A percentile compares a stretch with the other conserved stretches of the same genome.
phyloP scores from a whole-genome alignment of 495 filamentous ascomycete species.

The Collariella sp. region DNA sequence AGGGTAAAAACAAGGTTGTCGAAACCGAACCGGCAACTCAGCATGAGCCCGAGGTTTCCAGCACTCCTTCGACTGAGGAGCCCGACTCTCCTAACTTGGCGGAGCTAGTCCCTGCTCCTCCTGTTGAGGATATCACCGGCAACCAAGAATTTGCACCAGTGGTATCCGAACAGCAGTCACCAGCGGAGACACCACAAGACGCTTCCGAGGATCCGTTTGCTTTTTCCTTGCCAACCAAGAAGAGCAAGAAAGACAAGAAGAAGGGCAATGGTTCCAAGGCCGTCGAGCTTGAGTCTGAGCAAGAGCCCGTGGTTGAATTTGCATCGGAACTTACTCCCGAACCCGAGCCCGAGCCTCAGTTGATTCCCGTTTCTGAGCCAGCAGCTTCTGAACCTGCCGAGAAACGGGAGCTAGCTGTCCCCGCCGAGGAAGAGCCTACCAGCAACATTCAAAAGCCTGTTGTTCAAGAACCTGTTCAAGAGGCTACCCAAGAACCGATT shows the following conservation, averaged over 20 bases:
- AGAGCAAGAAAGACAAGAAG: constrained; percentile 22
- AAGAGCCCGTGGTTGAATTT: neutral
- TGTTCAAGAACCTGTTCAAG: too few relatives aligned
- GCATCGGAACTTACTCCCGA: constrained; percentile 9
- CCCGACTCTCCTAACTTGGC: neutral
- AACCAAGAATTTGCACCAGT: neutral
- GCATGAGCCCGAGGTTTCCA: too few relatives aligned
- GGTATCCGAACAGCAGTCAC: neutral
- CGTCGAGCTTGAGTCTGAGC: constrained; percentile 10
- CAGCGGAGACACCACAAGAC: neutral
- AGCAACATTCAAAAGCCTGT: neutral
- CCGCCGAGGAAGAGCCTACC: neutral
- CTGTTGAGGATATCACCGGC: neutral
- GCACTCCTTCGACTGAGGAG: too few relatives aligned
- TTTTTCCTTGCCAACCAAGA: constrained; percentile 15
- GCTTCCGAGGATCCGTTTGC: neutral
- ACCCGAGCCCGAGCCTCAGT: neutral
- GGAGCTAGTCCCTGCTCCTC: neutral
- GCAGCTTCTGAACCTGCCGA: neutral
- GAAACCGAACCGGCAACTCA: too few relatives aligned
- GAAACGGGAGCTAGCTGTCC: neutral
- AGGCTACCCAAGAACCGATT: too few relatives aligned
- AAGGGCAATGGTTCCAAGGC: constrained; percentile 12
- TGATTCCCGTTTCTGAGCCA: neutral
- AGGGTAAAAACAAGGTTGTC: too few relatives aligned